Base-by-base conservation (phyloP, 371 early-diverging fungal genomes). In the Entomophthora muscae region DNA sequence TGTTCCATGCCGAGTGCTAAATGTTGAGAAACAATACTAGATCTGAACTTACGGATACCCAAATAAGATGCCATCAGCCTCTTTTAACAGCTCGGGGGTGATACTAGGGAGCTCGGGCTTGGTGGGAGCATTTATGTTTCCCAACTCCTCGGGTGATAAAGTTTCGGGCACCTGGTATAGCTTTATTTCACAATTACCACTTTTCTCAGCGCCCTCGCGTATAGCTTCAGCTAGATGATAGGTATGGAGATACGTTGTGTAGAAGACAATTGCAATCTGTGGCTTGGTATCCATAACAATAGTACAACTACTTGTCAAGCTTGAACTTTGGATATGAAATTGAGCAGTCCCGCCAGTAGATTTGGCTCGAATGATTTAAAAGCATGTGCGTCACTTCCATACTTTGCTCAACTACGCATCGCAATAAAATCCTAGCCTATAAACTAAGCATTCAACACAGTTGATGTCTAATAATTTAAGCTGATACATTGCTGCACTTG, bases 221-320 rank as follows among this genome's bases (percentile, higher is more conserved):
- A 86, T 74, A 23, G 74, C 75, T 30, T 84, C 68, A 26, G 86
- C 89, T 17, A 91, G 71, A 17, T 79, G 79, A 65, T 81, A 75
- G 63, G 88, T 73, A 70, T 91, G 91, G 29, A 84, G 83, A 70
- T 84, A 89, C 3, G 79, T 72, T 17, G 88, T 79, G 70, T 90
- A 83, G 66, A 63, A 17, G 1, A 63, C 32, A 27, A 63, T 63
- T 5, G 28, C 53, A 22, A 63, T 23, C 30, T 55, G 26, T 22
- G 61, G 61, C 24, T 30, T 23, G 22, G 31, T 26, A 51, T 31
- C 26, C 31, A 31, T 31, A 42, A 42, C 42, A 5, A 42, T 42
- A 10, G 42, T 42, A n/a, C n/a, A n/a, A n/a, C n/a, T n/a, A n/a
- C n/a, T n/a, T n/a, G n/a, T n/a, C n/a, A n/a, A n/a, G n/a, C n/a